Evolutionary conservation across 345 rosid species (phyloP), one percentile per base, ranked within the genome.

Genomic region (Acer negundo): DNA sequence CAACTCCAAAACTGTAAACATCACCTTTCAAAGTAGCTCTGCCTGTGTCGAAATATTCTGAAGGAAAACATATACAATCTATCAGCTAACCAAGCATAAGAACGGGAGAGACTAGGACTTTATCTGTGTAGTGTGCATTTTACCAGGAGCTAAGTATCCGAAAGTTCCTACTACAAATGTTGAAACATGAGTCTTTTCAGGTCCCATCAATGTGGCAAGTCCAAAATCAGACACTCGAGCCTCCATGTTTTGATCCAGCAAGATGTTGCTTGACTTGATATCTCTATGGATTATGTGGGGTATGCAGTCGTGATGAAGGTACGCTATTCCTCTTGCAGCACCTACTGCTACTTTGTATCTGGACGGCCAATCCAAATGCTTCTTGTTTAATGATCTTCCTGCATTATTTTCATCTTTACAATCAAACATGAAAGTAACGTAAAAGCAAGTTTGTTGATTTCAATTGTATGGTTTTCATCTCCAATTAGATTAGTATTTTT

Each of bases 261-360:
- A 78, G 77, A 92, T 92, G 79, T 95, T 92, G 65, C 97, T 91
- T 0, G 95, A 88, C 86, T 93, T 91, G 69, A 93, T 91, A 66
- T 95, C 98, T 85, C 96, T 86, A 22, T 95, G 98, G 71, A 95
- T 93, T 69, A 95, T 90, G 71, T 90, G 98, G 40, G 96, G 98
- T 15, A 95, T 91, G 75, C 97, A 93, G 81, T 95, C 97, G 78
- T 91, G 91, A 78, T 93, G 98, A 70, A 95, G 93, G 69, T 95
- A 93, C 26, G 98, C 79, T 44, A 95, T 90, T 82, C 98, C 97
- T 86, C 98, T 89, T 69, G 96, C 94, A 16, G 94, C 90, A 4
- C 98, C 97, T 71, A 92, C 67, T 51, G 97, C 99, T 67, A 95
- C 87, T 79, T 64, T 88, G 70, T 80, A 90, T 74, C 99, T 84